Evolutionary conservation across 75 land plant species (phyloP), one percentile per base, ranked within the genome.

Genomic region (Isoetes taiwanensis): DNA sequence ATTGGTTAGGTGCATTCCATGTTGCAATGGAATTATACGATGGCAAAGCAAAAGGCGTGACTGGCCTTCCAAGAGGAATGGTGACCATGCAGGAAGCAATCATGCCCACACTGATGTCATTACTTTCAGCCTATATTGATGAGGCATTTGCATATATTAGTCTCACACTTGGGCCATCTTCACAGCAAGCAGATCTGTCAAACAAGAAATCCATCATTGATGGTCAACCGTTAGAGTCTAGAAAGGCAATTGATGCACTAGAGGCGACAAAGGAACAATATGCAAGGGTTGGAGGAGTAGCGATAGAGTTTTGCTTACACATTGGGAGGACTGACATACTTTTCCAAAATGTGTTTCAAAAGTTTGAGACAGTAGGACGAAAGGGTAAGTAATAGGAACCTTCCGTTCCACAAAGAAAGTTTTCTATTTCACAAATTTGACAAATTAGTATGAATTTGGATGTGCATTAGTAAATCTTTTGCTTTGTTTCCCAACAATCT

Each of bases 221-320:
- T 40, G 12, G 27, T 24, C 0, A 52, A 11, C 28, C 41, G 40
- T 28, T 17, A 17, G 35, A 57, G 56, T 12, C 65, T 53, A 35
- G 65, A 50, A 26, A 55, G 57, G 57, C 27, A 31, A 19, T 28
- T 61, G 55, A 71, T 34, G 63, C 63, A 30, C 53, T 39, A 26
- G 34, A 71, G 14, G 80, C 80, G 46, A 80, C 73, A 1, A 80
- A 82, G 50, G 96, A 93, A 65, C 90, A 93, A 41, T 93, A 74
- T 65, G 85, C 90, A 30, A 96, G 96, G 61, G 98, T 93, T 48
- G 98, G 98, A 31, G 95, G 98, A 65, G 98, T 93, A 63, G 98
- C 98, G 19, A 91, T 93, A 31, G 98, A 93, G 54, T 93, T 84
- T 61, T 93, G 96, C 70, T 81, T 93, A 31, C 98, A 93, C 38